phyloP scores from a whole-genome alignment of 805 yeast species.

The Ogataea pini region DNA sequence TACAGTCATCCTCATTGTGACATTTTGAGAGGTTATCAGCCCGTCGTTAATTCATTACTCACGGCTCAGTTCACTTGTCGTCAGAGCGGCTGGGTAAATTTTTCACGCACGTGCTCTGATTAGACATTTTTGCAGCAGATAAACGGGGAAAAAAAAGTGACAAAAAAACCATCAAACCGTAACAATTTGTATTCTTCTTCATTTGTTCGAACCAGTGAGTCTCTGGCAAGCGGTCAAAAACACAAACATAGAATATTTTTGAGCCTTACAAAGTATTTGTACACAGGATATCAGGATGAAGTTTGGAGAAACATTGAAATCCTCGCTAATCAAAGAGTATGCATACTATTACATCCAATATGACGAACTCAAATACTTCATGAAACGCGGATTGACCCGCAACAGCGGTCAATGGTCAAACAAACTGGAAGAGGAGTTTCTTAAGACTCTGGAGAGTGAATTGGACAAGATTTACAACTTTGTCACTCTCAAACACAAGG shows the following conservation, averaged over 20 bases:
- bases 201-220: too few species aligned
- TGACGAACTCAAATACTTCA: slow-evolving; percentile 82
- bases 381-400: slow-evolving; percentile 64
- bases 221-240: too few species aligned
- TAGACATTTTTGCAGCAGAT: background rate
- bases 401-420: slow-evolving; percentile 70
- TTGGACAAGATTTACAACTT: slow-evolving; percentile 91
- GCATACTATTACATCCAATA: slow-evolving; percentile 88
- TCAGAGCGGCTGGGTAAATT: background rate
- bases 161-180: too few species aligned
- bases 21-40: background rate
- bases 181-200: too few species aligned
- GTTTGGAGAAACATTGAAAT: slow-evolving; percentile 91
- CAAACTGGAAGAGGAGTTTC: slow-evolving; percentile 77
- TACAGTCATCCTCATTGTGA: too few species aligned
- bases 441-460: slow-evolving; percentile 73
- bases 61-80: background rate
- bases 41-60: background rate
- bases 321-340: slow-evolving; percentile 87
- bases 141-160: background rate
- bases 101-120: slow-evolving; percentile 4
- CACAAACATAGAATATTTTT: too few species aligned
- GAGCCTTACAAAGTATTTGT: too few species aligned
- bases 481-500: slow-evolving; percentile 84
- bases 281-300: slow-evolving; percentile 56